These are phyloP conservation scores for Blepharisma japonicum DNA, from an alignment of 73 alveolate species.

Conservation along the genomic window DNA sequence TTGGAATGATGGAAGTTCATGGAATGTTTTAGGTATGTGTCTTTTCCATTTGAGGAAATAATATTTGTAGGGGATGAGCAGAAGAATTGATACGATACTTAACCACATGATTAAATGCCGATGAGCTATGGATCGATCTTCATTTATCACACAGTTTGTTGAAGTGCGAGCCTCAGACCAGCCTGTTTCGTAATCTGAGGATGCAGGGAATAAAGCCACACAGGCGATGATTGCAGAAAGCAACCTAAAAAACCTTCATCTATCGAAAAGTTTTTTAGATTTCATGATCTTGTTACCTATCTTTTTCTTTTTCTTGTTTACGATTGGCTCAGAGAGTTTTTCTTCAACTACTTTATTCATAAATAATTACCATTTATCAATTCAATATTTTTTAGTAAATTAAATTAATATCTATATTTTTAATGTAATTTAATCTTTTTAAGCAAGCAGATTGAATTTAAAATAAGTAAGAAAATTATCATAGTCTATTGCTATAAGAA, in stretches of 20 bases:
- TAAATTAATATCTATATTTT: too few relatives aligned
- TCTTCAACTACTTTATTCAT: too few relatives aligned
- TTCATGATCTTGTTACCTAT: constrained; percentile 9
- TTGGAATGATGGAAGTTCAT: background rate
- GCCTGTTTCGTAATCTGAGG: constrained; percentile 2
- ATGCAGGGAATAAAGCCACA: background rate
- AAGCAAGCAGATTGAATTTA: too few relatives aligned
- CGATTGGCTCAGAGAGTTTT: too few relatives aligned
- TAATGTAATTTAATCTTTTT: too few relatives aligned
- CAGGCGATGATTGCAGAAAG: constrained; percentile 4
- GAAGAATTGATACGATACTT: background rate
- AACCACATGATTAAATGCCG: background rate
- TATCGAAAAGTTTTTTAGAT: constrained; percentile 2
- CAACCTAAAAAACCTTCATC: constrained; percentile 5
- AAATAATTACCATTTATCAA: too few relatives aligned
- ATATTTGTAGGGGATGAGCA: constrained; percentile 11
- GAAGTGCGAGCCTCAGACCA: background rate
- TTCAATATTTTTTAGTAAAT: too few relatives aligned
- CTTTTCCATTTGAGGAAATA: constrained; percentile 9
- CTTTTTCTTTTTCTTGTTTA: background rate
- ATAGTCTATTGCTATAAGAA: too few relatives aligned
- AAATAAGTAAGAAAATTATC: too few relatives aligned
- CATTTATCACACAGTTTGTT: constrained; percentile 1
- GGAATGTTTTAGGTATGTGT: background rate
- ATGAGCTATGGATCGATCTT: background rate